Percentiles rank a stretch among this genome's conserved stretches.
Conservation (phyloP, 306 rosid species). For the Prunus mongolica region DNA sequence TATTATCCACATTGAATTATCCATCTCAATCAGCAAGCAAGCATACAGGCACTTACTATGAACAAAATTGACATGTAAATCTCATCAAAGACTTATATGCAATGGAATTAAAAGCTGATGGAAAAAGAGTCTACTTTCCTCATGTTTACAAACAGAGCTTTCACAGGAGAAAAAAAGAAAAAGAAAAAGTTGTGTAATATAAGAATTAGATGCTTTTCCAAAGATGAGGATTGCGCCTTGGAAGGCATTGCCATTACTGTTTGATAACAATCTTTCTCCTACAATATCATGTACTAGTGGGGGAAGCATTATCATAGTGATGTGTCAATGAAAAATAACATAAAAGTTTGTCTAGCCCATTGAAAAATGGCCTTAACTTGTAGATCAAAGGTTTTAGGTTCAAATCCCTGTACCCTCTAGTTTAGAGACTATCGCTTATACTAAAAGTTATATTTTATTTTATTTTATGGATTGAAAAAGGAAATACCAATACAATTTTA, state of each 20-base stretch:
- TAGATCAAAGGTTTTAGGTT: fast-evolving
- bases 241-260: constrained; percentile 1
- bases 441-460: too few species aligned
- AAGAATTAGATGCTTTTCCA: constrained; percentile 22
- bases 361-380: too few species aligned
- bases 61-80: constrained; percentile 9
- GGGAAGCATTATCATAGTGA: neutral
- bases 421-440: too few species aligned
- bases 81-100: neutral
- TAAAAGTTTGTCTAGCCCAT: too few species aligned
- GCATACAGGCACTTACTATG: neutral
- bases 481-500: too few species aligned
- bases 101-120: neutral
- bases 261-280: neutral
- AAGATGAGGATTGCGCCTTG: neutral
- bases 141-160: constrained; percentile 2
- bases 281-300: neutral
- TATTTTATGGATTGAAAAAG: too few species aligned
- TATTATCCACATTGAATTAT: constrained; percentile 12
- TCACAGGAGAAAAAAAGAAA: neutral
- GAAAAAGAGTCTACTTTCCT: neutral
- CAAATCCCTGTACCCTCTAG: too few species aligned
- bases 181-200: neutral
- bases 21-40: constrained; percentile 11
- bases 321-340: neutral